Evolutionary conservation across 2,329 filamentous ascomycete genomes (phyloP).

Genomic region (Pyrenochaeta sp.): DNA sequence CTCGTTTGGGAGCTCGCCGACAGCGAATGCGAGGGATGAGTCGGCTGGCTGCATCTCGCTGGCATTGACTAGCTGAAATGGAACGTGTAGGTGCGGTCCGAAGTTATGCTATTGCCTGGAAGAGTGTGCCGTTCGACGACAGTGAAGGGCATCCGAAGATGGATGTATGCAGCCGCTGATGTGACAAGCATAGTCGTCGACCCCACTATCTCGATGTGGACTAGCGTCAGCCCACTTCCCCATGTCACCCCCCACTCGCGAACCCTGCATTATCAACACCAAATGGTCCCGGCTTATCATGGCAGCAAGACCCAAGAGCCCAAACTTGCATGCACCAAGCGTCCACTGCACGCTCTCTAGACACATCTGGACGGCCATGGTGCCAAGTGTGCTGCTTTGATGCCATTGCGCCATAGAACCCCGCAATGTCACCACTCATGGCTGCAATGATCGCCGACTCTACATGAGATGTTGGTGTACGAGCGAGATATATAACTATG

Average conservation of each 20-base stretch:
- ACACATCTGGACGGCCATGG: background rate
- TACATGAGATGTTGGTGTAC: background rate
- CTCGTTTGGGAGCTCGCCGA: conserved; percentile 21
- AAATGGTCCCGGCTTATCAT: background rate
- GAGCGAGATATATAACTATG: conserved; percentile 10
- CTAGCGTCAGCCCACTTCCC: background rate
- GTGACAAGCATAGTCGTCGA: too few species aligned
- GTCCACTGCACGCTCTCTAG: background rate
- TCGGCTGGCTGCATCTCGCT: background rate
- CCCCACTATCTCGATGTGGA: background rate
- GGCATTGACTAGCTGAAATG: too few species aligned
- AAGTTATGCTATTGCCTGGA: too few species aligned
- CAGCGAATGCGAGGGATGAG: background rate
- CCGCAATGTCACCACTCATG: conserved; percentile 22
- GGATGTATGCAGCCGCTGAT: too few species aligned
- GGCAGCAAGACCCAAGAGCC: background rate
- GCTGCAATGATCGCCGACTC: background rate
- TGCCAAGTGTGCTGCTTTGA: conserved; percentile 3
- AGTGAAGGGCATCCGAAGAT: too few species aligned
- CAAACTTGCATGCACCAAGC: background rate
- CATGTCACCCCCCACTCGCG: background rate
- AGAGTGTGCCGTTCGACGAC: too few species aligned
- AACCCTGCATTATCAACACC: background rate
- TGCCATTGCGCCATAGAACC: conserved; percentile 23
- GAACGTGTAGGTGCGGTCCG: too few species aligned